Conservation (phyloP, 345 rosid species). For the Hevea brasiliensis region DNA sequence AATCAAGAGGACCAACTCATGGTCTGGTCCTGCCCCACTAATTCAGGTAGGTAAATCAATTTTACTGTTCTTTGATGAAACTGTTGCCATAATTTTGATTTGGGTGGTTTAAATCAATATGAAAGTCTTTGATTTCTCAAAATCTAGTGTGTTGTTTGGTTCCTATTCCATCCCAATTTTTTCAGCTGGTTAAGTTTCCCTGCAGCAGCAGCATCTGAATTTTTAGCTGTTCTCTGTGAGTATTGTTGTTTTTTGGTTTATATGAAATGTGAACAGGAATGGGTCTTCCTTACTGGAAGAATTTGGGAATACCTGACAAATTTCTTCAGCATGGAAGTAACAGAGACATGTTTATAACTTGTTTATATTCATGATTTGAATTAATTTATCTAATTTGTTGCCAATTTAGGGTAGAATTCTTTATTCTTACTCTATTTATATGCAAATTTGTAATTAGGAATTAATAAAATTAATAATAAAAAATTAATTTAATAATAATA, state of each 20-base stretch:
- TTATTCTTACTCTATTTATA: no score
- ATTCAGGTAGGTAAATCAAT: slow-evolving; percentile 43
- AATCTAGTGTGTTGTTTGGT: neutral
- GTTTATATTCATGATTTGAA: neutral
- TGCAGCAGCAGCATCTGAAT: neutral
- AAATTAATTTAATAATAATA: no score
- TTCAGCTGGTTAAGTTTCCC: neutral
- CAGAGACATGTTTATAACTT: neutral
- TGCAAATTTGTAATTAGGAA: no score
- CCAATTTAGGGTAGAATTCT: no score
- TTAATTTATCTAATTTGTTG: neutral
- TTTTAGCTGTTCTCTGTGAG: neutral
- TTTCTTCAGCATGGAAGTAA: neutral
- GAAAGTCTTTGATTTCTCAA: neutral
- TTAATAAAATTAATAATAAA: no score
- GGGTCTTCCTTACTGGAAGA: neutral
- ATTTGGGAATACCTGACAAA: neutral
- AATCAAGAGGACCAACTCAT: slow-evolving; percentile 34
- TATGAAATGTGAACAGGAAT: neutral
- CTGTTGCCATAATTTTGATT: slow-evolving; percentile 2
- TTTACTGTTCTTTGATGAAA: neutral
- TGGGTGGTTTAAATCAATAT: neutral
- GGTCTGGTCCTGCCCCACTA: slow-evolving; percentile 30
- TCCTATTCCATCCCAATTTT: neutral
- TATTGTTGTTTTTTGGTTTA: neutral